phyloP scores from a whole-genome alignment of 208 protist genomes.

The Leishmania mexicana region DNA sequence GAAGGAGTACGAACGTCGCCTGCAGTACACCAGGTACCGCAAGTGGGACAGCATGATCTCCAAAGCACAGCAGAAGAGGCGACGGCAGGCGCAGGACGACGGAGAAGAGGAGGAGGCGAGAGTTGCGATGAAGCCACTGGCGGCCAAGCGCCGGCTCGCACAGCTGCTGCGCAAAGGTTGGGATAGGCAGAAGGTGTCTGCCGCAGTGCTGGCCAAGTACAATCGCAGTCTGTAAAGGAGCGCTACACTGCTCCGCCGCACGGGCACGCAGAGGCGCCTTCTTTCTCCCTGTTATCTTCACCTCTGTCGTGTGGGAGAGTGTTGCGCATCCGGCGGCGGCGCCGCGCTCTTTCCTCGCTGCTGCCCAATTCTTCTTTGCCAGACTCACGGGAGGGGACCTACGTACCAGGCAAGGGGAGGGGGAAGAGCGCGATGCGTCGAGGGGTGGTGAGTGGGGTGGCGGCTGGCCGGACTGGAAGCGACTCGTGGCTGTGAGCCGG shows the following conservation, averaged over 20 bases:
- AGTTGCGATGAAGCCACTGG: conserved; percentile 46
- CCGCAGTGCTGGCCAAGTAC: conserved; percentile 54
- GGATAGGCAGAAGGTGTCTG: conserved; percentile 60
- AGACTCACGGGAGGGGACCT: not conserved
- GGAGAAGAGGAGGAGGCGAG: conserved; percentile 3
- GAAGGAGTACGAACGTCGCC: conserved; percentile 61
- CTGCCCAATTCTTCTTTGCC: not conserved
- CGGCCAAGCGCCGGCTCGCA: conserved; percentile 55
- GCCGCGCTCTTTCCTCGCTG: not conserved
- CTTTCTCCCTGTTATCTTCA: not conserved
- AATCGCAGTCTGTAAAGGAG: conserved; percentile 46
- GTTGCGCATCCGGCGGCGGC: not conserved
- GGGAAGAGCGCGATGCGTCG: not conserved
- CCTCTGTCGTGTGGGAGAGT: not conserved
- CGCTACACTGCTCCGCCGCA: too few relatives aligned
- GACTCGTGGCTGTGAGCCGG: not conserved
- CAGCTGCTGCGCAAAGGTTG: conserved; percentile 69
- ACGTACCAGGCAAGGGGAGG: not conserved
- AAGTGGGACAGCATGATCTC: conserved; percentile 82
- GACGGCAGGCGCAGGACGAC: conserved; percentile 5
- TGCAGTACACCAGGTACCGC: conserved; percentile 71
- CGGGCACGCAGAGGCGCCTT: not conserved
- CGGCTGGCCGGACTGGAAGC: not conserved
- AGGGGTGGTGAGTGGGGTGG: not conserved
- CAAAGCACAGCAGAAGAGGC: conserved; percentile 61